A percentile compares a stretch with the other conserved stretches of the same genome.
These are phyloP conservation scores for Penicillium sclerotiorum DNA, from an alignment of 2,329 filamentous ascomycete genomes.

Conservation along the genomic window DNA sequence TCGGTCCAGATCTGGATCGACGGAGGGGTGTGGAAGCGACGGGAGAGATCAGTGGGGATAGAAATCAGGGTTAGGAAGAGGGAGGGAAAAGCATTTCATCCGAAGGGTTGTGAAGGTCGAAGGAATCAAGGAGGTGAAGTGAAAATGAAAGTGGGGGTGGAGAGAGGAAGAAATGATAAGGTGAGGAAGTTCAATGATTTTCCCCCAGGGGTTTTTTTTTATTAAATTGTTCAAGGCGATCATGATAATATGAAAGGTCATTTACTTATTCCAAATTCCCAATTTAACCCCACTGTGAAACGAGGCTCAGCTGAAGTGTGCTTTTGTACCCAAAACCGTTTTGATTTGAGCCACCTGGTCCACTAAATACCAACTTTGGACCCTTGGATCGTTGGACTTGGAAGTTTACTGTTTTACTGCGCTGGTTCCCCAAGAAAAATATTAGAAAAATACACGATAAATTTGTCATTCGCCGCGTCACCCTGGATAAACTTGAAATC, in stretches of 20 bases:
- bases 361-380: too few species aligned
- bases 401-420: too few species aligned
- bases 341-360: not conserved
- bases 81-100: not conserved
- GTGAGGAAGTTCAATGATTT: too few species aligned
- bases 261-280: not conserved
- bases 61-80: slow-evolving; percentile 3
- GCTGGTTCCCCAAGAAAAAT: too few species aligned
- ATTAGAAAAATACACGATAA: too few species aligned
- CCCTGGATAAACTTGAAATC: too few species aligned
- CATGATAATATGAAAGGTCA: not conserved
- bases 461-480: too few species aligned
- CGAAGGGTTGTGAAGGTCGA: too few species aligned
- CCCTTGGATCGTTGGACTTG: too few species aligned
- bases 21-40: slow-evolving; percentile 21
- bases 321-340: not conserved
- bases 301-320: slow-evolving; percentile 5
- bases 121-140: not conserved
- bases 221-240: not conserved
- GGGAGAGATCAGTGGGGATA: slow-evolving; percentile 10
- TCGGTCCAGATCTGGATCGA: slow-evolving; percentile 29
- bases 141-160: too few species aligned
- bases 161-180: too few species aligned
- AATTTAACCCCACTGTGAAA: not conserved
- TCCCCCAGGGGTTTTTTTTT: too few species aligned